A percentile compares a stretch with the other conserved stretches of the same genome.
phyloP scores from a whole-genome alignment of 345 rosid species.

The Aquilaria yunnanensis region DNA sequence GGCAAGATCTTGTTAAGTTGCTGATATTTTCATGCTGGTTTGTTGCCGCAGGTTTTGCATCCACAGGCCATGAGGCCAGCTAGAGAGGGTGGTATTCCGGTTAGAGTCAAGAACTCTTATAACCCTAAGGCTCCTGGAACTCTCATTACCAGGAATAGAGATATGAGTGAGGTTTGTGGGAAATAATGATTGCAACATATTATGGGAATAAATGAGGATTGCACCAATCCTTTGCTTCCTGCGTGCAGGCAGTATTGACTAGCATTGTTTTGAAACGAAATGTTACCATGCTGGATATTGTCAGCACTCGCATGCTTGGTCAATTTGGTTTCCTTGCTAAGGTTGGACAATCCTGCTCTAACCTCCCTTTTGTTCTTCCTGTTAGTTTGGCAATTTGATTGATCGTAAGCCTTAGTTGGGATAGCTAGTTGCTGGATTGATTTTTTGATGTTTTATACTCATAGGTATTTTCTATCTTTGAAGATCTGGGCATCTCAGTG shows the following conservation, averaged over 20 bases:
- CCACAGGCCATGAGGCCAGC: slow-evolving; percentile 99
- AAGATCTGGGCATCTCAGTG: slow-evolving; percentile 92
- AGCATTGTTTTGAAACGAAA: slow-evolving; percentile 97
- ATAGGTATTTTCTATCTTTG: slow-evolving; percentile 94
- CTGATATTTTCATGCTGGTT: slow-evolving; percentile 8
- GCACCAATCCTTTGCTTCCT: slow-evolving; percentile 13
- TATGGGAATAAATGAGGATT: slow-evolving; percentile 2
- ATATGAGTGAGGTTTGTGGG: slow-evolving; percentile 80
- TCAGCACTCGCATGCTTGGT: slow-evolving; percentile 98
- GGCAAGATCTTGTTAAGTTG: background rate
- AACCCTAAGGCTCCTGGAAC: slow-evolving; percentile 97
- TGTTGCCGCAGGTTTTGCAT: slow-evolving; percentile 70
- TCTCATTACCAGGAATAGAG: slow-evolving; percentile 78
- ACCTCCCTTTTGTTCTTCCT: slow-evolving; percentile 5
- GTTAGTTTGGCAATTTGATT: slow-evolving; percentile 1
- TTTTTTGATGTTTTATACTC: slow-evolving; percentile 5
- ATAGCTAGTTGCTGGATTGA: background rate
- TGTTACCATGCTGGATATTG: slow-evolving; percentile 98
- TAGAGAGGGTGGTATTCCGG: slow-evolving; percentile 94
- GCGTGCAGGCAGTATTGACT: slow-evolving; percentile 79
- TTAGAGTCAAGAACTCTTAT: slow-evolving; percentile 97
- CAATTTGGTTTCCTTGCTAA: slow-evolving; percentile 97
- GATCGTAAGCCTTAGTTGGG: no score
- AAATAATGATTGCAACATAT: slow-evolving; percentile 3
- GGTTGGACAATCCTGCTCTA: slow-evolving; percentile 27